Conservation (phyloP, 768 basidiomycete genomes). For the Phaeotremella skinneri region DNA sequence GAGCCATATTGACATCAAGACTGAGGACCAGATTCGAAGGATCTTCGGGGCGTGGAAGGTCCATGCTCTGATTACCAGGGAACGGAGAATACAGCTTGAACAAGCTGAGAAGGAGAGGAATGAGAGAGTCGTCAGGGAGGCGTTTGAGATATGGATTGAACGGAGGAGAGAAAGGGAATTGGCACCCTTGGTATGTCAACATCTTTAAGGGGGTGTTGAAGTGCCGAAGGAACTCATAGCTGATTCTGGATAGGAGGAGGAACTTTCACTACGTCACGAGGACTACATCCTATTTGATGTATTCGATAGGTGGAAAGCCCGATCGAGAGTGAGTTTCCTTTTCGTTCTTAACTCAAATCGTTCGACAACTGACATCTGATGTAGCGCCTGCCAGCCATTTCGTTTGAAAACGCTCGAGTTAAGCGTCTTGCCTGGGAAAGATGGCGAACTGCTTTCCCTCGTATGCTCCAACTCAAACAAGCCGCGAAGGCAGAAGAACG, state of each 20-base stretch:
- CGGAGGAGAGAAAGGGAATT: slow-evolving; percentile 24
- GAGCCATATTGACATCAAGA: slow-evolving; percentile 15
- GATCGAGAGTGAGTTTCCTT: slow-evolving; percentile 18
- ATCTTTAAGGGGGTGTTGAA: background rate
- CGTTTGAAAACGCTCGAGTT: slow-evolving; percentile 21
- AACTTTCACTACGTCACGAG: slow-evolving; percentile 33
- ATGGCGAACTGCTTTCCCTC: slow-evolving; percentile 21
- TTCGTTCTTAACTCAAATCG: background rate
- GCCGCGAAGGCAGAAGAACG: slow-evolving; percentile 8
- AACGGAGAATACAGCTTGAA: slow-evolving; percentile 11
- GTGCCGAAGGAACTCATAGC: background rate
- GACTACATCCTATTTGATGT: slow-evolving; percentile 39
- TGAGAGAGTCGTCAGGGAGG: background rate
- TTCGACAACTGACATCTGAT: background rate
- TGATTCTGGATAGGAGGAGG: slow-evolving; percentile 27
- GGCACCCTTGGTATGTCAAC: slow-evolving; percentile 19
- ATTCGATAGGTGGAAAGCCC: slow-evolving; percentile 42
- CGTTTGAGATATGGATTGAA: slow-evolving; percentile 19
- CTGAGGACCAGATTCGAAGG: slow-evolving; percentile 16
- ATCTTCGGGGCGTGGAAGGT: slow-evolving; percentile 18
- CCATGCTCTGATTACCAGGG: background rate
- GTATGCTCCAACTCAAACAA: slow-evolving; percentile 13
- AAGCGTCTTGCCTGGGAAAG: slow-evolving; percentile 16
- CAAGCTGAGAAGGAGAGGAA: slow-evolving; percentile 7
- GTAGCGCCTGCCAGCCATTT: slow-evolving; percentile 22